Evolutionary conservation across 441 rosid genomes (phyloP), one percentile per base, ranked within the genome.

Genomic region (Populus trichocarpa): DNA sequence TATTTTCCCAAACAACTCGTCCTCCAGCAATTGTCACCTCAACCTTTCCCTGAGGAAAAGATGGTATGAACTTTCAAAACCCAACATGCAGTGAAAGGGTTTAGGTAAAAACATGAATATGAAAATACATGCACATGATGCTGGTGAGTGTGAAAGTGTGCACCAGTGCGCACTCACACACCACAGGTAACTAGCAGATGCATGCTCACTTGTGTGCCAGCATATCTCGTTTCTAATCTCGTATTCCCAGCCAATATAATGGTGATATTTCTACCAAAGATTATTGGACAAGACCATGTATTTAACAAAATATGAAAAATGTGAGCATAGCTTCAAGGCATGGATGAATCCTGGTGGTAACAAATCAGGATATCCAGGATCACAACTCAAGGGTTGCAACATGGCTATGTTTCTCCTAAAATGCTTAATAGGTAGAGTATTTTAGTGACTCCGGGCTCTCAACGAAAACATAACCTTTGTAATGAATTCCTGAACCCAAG

Each of bases 11-110:
- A 32, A 87, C 97, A 8, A 92, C 83, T 84, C 87, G 80, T 83
- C 98, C 97, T 79, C 97, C 89, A 4, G 91, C 91, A 68, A 94
- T 94, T 16, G 98, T 94, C 83, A 96, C 98, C 83, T 96, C 96
- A 72, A 92, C 93, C 78, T 92, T 94, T 46, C 98, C 98, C 99
- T 93, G 87, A 69, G 68, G 77, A 74, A 77, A 67, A 70, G 23
- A 79, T 14, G 73, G 22, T 35, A 73, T 61, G 68, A 68, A 20
- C 74, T 65, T 33, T 73, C 70, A 72, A 66, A 61, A 66, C 38
- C 38, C 8, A 57, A 42, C 20, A 30, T 18, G 9, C 32, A 46
- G 80, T n/a, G 46, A 79, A 66, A 18, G n/a, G 69, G 64, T 76
- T 64, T 22, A 66, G 18, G 64, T 65, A 36, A 42, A 28, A 30